Evolutionary conservation across 108 stramenopile genomes (phyloP).

Genomic region (Skeletonema grethae): DNA sequence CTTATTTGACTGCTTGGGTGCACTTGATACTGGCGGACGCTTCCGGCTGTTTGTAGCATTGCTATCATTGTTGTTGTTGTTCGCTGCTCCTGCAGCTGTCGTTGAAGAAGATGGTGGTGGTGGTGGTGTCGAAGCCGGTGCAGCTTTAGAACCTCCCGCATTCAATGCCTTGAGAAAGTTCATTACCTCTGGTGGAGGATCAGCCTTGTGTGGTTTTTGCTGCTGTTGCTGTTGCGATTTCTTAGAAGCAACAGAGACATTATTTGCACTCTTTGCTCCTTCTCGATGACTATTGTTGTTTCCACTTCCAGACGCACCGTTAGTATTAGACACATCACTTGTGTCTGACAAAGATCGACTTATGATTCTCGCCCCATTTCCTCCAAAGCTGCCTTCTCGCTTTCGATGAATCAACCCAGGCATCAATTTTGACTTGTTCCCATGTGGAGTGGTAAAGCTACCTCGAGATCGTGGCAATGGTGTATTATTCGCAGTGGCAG

Average conservation of each 20-base stretch:
- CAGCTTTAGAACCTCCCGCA: neutral
- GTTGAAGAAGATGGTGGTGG: neutral
- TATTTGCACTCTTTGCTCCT: neutral
- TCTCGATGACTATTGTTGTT: neutral
- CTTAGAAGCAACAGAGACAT: neutral
- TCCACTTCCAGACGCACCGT: neutral
- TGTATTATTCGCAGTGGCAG: neutral
- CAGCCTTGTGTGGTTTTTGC: neutral
- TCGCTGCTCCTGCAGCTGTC: neutral
- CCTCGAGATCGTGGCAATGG: neutral
- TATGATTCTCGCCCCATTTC: neutral
- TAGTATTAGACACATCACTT: neutral
- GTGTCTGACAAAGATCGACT: neutral
- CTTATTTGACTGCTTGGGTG: neutral
- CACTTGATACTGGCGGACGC: neutral
- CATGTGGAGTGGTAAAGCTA: neutral
- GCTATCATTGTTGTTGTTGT: neutral
- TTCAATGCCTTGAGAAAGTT: constrained; percentile 34
- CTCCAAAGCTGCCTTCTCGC: neutral
- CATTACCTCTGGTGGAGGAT: constrained; percentile 33
- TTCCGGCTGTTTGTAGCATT: neutral
- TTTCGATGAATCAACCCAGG: neutral
- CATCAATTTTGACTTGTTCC: neutral
- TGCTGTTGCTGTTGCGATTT: neutral
- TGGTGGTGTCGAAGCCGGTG: constrained; percentile 5